Base-by-base conservation (phyloP, 306 rosid species). In the Prunus kanzakura region DNA sequence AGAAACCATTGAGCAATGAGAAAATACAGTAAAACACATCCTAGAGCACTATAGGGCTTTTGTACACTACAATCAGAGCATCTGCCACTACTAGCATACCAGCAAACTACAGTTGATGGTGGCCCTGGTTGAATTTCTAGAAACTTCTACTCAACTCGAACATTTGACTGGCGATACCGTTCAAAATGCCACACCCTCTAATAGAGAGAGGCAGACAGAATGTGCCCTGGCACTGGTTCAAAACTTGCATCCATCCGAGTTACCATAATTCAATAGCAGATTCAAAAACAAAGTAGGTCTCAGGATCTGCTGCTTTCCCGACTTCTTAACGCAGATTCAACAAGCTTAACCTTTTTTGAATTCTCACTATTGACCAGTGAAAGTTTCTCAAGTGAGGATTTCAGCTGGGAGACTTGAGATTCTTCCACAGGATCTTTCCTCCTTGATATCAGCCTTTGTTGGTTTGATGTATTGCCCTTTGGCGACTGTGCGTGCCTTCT, bases 281-380 rank as follows among this genome's bases (percentile, higher is more conserved):
- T 74, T 70, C 50, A 38, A 54, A 65, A 77, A 32, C 52, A 18
- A 18, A 79, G 78, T 15, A 64, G 50, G 47, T 81, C 73, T 75
- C 76, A 81, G 67, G 77, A 82, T 72, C 82, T 71, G 77, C 85
- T 73, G 49, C 79, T 83, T 77, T 91, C 97, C 67, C 69, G 81
- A 82, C 62, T 82, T 71, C 23, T 88, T 75, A 93, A 70, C 20
- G 85, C 81, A 64, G 93, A 85, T 69, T 89, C 98, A 29, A 93
- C 96, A 32, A 91, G 76, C 83, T 89, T 88, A 60, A 91, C 89
- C 89, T 82, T 93, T 79, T 88, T 84, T 1, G 93, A 19, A 72
- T 93, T 93, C 63, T 89, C 89, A 8, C 83, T 82, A 82, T 88
- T 93, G 65, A 91, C 78, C 51, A 93, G 92, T 8, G 97, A 74